These are phyloP conservation scores for Paradendryphiella salina DNA, from an alignment of 2,329 filamentous ascomycete species.

Conservation along the genomic window DNA sequence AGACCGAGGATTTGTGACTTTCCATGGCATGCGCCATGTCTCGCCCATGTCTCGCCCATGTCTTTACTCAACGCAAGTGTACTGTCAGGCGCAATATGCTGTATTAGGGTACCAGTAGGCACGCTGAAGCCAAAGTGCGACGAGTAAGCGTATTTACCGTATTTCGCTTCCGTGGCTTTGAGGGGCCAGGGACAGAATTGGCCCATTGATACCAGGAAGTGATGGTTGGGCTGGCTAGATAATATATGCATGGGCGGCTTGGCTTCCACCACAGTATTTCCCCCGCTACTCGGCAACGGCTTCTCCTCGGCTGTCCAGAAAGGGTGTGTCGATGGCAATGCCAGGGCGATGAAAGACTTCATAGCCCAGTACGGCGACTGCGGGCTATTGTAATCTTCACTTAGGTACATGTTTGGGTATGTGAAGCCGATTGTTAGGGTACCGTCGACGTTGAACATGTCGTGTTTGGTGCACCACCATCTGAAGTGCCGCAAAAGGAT, in stretches of 20 bases:
- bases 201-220: slow-evolving; percentile 38
- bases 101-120: slow-evolving; percentile 45
- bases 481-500: slow-evolving; percentile 56
- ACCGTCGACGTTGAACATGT: slow-evolving; percentile 56
- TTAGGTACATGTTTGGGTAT: slow-evolving; percentile 59
- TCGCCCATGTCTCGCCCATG: slow-evolving; percentile 47
- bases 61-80: slow-evolving; percentile 47
- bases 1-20: slow-evolving; percentile 17
- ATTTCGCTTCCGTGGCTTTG: slow-evolving; percentile 44
- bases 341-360: slow-evolving; percentile 54
- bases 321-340: slow-evolving; percentile 40
- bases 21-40: slow-evolving; percentile 48
- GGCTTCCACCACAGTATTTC: slow-evolving; percentile 6
- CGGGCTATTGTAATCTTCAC: slow-evolving; percentile 61
- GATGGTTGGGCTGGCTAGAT: slow-evolving; percentile 45
- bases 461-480: slow-evolving; percentile 52
- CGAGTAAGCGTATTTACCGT: slow-evolving; percentile 44
- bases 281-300: slow-evolving; percentile 25
- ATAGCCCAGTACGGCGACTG: slow-evolving; percentile 61
- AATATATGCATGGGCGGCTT: slow-evolving; percentile 52
- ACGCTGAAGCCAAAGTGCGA: slow-evolving; percentile 47
- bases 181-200: slow-evolving; percentile 45
- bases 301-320: slow-evolving; percentile 56
- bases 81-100: slow-evolving; percentile 49
- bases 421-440: slow-evolving; percentile 55